A percentile compares a stretch with the other conserved stretches of the same genome.
Evolutionary conservation across 805 yeast genomes (phyloP).

Genomic region (Saccharomycopsis sp.): DNA sequence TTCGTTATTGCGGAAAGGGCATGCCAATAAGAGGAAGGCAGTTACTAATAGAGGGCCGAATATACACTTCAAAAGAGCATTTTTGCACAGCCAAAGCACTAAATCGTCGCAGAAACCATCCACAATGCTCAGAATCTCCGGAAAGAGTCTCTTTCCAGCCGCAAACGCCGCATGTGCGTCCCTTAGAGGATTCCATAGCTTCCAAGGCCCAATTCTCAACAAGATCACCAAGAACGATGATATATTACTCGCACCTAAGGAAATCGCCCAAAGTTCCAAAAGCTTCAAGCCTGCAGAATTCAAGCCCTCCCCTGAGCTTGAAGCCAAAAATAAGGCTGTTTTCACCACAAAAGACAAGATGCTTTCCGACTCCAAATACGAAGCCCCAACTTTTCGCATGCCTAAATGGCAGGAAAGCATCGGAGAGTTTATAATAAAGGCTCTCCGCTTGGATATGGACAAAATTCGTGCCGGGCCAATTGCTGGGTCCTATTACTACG

Average conservation of each 20-base stretch:
- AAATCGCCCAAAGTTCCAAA: background rate
- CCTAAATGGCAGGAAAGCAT: conserved; percentile 47
- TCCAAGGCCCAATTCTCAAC: background rate
- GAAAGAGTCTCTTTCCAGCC: background rate
- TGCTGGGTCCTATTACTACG: conserved; percentile 84
- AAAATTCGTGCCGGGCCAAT: conserved; percentile 87
- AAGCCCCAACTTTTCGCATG: conserved; percentile 32
- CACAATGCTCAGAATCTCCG: background rate
- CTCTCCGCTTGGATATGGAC: conserved; percentile 82
- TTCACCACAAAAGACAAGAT: conserved; percentile 11
- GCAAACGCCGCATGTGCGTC: background rate
- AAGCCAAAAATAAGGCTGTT: background rate
- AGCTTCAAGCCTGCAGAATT: background rate
- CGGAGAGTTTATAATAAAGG: conserved; percentile 57
- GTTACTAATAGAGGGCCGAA: too few species aligned
- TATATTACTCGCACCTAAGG: background rate
- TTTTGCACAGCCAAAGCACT: too few species aligned
- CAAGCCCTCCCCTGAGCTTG: background rate
- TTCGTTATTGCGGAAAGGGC: background rate
- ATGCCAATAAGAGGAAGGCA: too few species aligned
- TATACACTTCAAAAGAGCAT: too few species aligned
- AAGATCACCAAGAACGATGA: background rate
- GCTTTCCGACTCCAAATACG: conserved; percentile 34
- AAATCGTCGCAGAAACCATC: too few species aligned
- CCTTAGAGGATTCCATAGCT: background rate